Evolutionary conservation across 257 asterid species (phyloP).

Genomic region (Echites panduratus): DNA sequence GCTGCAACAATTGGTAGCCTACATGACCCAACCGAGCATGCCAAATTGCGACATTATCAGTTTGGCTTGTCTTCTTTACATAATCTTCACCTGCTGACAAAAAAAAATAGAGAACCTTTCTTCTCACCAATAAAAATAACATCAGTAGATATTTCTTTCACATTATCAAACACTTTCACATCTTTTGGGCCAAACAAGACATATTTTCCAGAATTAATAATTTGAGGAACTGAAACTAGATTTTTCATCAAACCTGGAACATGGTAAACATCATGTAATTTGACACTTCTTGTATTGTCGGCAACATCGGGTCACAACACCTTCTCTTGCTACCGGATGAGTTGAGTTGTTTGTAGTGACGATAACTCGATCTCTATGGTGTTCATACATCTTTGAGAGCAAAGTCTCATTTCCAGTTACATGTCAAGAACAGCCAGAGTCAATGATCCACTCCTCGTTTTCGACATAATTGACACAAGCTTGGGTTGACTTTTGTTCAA

Average conservation of each 20-base stretch:
- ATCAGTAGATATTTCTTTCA: not conserved
- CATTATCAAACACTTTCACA: conserved; percentile 12
- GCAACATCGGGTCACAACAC: too few species aligned
- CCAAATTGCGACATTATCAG: not conserved
- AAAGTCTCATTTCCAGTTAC: too few species aligned
- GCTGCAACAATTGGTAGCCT: conserved; percentile 14
- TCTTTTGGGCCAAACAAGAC: not conserved
- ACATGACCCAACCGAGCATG: conserved; percentile 16
- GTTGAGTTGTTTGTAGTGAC: too few species aligned
- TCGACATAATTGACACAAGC: not conserved
- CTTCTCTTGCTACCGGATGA: too few species aligned
- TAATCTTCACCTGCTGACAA: conserved; percentile 3
- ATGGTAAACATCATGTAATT: too few species aligned
- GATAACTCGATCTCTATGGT: too few species aligned
- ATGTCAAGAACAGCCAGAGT: too few species aligned
- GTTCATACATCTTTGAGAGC: too few species aligned
- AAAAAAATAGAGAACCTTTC: conserved; percentile 13
- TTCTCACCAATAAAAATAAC: not conserved
- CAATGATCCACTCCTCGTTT: not conserved
- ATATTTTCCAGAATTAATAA: too few species aligned
- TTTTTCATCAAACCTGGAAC: too few species aligned
- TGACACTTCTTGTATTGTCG: too few species aligned
- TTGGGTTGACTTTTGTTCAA: not conserved
- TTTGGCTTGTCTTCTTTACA: conserved; percentile 21
- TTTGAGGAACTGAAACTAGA: too few species aligned